Evolutionary conservation across 768 basidiomycete genomes (phyloP), one percentile per base, ranked within the genome.

Genomic region (Lactifluus echinatus): DNA sequence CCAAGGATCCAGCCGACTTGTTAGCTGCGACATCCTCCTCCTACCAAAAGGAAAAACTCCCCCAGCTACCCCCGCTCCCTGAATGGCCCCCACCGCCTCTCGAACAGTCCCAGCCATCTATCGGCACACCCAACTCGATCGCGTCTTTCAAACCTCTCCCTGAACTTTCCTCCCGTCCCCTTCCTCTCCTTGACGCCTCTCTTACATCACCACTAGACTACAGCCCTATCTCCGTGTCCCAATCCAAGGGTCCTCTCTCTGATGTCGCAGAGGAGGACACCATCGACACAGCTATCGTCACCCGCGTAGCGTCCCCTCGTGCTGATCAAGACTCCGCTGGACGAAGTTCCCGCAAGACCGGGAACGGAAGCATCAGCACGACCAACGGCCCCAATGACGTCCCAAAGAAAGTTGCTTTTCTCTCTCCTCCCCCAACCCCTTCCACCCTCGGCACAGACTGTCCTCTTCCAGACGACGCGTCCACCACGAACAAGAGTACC

Each of bases 351-450:
- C 74, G 75, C 63, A 77, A 72, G 66, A 70, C 69, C 28, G 68
- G 69, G 55, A 75, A 74, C 56, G 68, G 69, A 43, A 71, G 69
- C 57, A 65, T 66, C 59, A 64, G 45, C 50, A 65, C 67, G 24
- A 56, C 64, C 23, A 63, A 64, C 50, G 64, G 65, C 37, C 58
- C 34, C 46, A 69, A 69, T 60, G 85, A 86, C 62, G 74, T 80
- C 31, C 81, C 80, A 66, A 93, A 93, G 76, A 90, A 90, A 73
- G 90, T 93, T 44, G 90, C 89, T 26, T 93, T 93, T 72, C 78
- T 87, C 65, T 89, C 88, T 28, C 88, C 89, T 48, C 82, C 86
- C 14, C 86, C 85, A 28, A 86, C 87, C 0, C 83, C 85, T 8
- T 57, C 56, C 37, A 77, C 73, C 59, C 73, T 78, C 58, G 67